Evolutionary conservation across 2,329 filamentous ascomycete genomes (phyloP).

Genomic region (Penicillium capsulatum): DNA sequence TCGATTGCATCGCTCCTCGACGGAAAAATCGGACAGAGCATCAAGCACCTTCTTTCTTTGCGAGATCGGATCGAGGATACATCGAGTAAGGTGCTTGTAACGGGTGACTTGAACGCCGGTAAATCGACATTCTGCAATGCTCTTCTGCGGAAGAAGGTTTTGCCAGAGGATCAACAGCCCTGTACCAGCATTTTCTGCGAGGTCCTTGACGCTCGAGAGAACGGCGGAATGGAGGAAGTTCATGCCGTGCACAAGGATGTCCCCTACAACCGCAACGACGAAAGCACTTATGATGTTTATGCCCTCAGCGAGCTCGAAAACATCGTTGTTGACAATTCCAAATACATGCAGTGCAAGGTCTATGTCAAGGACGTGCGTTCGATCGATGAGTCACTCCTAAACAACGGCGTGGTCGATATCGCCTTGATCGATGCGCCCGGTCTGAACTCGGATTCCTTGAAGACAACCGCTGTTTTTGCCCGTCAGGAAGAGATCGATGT

Average conservation of each 20-base stretch:
- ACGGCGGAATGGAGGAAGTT: slow-evolving; percentile 86
- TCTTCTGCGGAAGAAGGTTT: slow-evolving; percentile 81
- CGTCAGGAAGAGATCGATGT: slow-evolving; percentile 98
- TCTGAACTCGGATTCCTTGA: slow-evolving; percentile 90
- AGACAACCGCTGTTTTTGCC: slow-evolving; percentile 95
- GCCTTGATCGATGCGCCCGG: slow-evolving; percentile 95
- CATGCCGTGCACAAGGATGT: slow-evolving; percentile 84
- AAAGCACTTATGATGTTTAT: slow-evolving; percentile 90
- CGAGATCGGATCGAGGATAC: slow-evolving; percentile 96
- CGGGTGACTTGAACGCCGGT: slow-evolving; percentile 91
- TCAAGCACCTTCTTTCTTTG: slow-evolving; percentile 81
- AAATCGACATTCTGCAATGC: slow-evolving; percentile 99
- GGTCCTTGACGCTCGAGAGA: slow-evolving; percentile 86
- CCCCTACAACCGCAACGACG: slow-evolving; percentile 81
- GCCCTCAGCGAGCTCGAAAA: slow-evolving; percentile 72
- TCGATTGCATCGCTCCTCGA: slow-evolving; percentile 88
- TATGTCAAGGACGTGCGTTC: slow-evolving; percentile 87
- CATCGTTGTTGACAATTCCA: slow-evolving; percentile 82
- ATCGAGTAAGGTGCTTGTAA: slow-evolving; percentile 92
- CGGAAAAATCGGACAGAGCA: slow-evolving; percentile 88
- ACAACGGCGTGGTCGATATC: slow-evolving; percentile 97
- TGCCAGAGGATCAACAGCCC: slow-evolving; percentile 95
- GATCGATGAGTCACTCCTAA: slow-evolving; percentile 88
- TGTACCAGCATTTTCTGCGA: slow-evolving; percentile 99
- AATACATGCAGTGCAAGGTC: slow-evolving; percentile 92